phyloP scores from a whole-genome alignment of 208 protist species.

The Trypanosoma mega region DNA sequence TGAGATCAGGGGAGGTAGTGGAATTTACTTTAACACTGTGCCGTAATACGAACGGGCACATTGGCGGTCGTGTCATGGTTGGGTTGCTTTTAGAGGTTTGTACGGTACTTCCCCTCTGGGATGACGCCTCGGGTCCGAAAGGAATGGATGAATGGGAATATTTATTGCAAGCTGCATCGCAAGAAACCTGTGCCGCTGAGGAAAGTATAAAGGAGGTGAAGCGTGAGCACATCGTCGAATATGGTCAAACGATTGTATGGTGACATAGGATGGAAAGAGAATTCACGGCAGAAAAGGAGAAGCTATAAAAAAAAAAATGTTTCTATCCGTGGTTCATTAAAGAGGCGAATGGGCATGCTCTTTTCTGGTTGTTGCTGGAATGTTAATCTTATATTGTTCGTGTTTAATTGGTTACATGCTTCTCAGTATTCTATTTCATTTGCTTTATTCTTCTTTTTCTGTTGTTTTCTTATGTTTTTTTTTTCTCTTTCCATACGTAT shows the following conservation, averaged over 20 bases:
- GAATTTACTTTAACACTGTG: constrained; percentile 3
- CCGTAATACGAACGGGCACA: background rate
- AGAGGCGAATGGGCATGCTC: background rate
- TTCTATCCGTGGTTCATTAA: background rate
- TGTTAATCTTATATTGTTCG: background rate
- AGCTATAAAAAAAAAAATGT: background rate
- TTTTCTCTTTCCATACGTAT: background rate
- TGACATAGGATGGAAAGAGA: background rate
- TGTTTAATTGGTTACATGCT: background rate
- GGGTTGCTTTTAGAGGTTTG: constrained; percentile 16
- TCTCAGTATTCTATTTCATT: background rate
- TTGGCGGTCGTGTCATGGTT: constrained; percentile 14
- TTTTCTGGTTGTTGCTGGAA: too few relatives aligned
- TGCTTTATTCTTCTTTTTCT: constrained; percentile 3
- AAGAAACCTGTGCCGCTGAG: background rate
- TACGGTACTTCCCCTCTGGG: constrained; percentile 4
- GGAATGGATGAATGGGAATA: background rate
- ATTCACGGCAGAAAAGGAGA: background rate
- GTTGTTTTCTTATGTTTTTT: background rate
- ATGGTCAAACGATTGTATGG: constrained; percentile 7
- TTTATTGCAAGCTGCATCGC: background rate
- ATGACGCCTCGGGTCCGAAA: background rate
- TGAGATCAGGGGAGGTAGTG: background rate
- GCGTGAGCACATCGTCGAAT: constrained; percentile 9
- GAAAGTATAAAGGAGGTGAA: background rate